Percentiles rank a stretch among this genome's conserved stretches.
Evolutionary conservation across 2,329 filamentous ascomycete genomes (phyloP).

Genomic region (Fusarium annulatum): DNA sequence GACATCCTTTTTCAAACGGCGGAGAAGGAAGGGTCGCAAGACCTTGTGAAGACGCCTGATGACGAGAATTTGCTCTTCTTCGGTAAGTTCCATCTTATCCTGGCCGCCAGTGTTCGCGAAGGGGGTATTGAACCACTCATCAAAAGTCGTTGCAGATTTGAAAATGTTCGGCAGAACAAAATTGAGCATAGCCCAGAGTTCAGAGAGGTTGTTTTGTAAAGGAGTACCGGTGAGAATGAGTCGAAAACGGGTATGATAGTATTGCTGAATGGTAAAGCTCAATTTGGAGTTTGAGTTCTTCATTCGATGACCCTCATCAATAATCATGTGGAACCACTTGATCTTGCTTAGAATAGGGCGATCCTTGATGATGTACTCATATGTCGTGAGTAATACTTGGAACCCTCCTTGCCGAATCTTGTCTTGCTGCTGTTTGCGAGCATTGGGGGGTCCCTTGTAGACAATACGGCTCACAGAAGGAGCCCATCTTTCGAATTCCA

Average conservation of each 20-base stretch:
- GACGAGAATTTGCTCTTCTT: conserved; percentile 99
- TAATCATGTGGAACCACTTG: conserved; percentile 99
- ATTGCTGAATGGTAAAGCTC: conserved; percentile 91
- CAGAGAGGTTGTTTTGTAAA: conserved; percentile 94
- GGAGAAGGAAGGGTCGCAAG: conserved; percentile 93
- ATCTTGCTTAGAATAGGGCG: conserved; percentile 95
- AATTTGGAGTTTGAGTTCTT: conserved; percentile 98
- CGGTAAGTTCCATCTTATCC: conserved; percentile 98
- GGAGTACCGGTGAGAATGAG: conserved; percentile 98
- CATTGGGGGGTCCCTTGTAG: conserved; percentile 93
- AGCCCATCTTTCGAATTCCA: conserved; percentile 99
- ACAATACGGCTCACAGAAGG: conserved; percentile 87
- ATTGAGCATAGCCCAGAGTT: conserved; percentile 98
- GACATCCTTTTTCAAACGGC: conserved; percentile 99
- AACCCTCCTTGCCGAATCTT: conserved; percentile 95
- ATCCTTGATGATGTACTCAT: conserved; percentile 99
- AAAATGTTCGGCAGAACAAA: conserved; percentile 98
- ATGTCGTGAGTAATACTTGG: conserved; percentile 96
- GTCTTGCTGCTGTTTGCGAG: conserved; percentile 90
- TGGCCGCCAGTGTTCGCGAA: conserved; percentile 98
- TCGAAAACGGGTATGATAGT: conserved; percentile 94
- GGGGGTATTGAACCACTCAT: conserved; percentile 99
- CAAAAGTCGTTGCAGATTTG: conserved; percentile 98
- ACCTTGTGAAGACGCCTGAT: conserved; percentile 99
- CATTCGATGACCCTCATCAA: conserved; percentile 99